phyloP scores from a whole-genome alignment of 441 rosid genomes.

The Biscutella laevigata region DNA sequence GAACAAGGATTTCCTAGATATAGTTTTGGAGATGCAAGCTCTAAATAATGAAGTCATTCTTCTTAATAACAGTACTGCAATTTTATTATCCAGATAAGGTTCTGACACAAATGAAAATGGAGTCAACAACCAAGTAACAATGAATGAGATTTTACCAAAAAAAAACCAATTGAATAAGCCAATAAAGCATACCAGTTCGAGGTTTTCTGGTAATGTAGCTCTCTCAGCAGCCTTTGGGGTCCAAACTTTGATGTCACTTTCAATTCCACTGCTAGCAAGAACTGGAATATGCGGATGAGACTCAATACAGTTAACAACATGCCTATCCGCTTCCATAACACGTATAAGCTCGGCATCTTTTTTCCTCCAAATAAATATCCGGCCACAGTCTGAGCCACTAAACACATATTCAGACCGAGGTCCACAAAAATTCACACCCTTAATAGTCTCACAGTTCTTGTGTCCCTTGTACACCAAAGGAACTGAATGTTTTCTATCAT shows the following conservation, averaged over 20 bases:
- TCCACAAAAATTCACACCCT: constrained; percentile 81
- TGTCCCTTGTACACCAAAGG: constrained; percentile 83
- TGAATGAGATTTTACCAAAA: too few relatives aligned
- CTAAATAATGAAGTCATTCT: background rate
- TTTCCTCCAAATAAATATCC: constrained; percentile 85
- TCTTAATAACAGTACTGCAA: background rate
- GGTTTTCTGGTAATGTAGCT: constrained; percentile 54
- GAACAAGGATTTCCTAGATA: background rate
- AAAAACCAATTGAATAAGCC: too few relatives aligned
- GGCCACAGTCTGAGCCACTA: constrained; percentile 93
- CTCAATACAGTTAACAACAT: constrained; percentile 69
- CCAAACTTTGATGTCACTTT: constrained; percentile 73
- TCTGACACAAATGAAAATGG: background rate
- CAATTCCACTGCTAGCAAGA: constrained; percentile 88
- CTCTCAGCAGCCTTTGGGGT: constrained; percentile 58
- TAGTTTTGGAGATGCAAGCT: background rate
- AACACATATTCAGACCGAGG: constrained; percentile 76
- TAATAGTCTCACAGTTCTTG: constrained; percentile 60
- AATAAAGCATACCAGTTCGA: constrained; percentile 51
- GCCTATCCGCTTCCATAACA: constrained; percentile 67
- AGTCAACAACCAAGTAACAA: background rate
- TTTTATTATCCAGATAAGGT: background rate
- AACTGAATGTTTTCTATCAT: constrained; percentile 18
- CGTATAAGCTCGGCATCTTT: constrained; percentile 64
- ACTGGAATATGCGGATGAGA: constrained; percentile 65